Conservation (phyloP, 306 rosid species). For the Castanea crenata region DNA sequence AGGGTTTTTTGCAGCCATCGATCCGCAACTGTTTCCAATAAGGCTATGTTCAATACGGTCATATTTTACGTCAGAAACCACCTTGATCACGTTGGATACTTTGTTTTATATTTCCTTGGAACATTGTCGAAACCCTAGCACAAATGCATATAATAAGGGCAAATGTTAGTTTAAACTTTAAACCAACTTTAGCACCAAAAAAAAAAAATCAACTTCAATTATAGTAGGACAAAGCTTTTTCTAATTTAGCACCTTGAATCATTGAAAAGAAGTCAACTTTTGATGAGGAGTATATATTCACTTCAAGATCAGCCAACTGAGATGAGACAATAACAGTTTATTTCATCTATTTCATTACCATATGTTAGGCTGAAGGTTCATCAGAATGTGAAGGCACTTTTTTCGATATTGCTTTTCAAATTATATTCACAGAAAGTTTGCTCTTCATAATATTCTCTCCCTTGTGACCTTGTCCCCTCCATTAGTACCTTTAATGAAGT, state of each 20-base stretch:
- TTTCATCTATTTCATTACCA: background rate
- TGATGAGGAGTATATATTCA: background rate
- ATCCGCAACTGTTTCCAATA: too few relatives aligned
- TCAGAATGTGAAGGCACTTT: constrained; percentile 47
- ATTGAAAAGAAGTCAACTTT: background rate
- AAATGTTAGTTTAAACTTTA: background rate
- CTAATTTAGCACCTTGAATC: background rate
- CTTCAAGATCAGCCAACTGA: background rate
- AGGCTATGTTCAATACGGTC: too few relatives aligned
- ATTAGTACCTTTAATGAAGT: constrained; percentile 13
- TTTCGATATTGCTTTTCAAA: constrained; percentile 17
- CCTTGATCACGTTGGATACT: too few relatives aligned
- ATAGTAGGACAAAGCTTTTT: background rate
- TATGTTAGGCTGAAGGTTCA: constrained; percentile 31
- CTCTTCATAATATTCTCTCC: constrained; percentile 28
- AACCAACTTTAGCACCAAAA: background rate
- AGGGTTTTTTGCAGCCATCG: too few relatives aligned
- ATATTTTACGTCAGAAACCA: too few relatives aligned
- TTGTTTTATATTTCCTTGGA: too few relatives aligned
- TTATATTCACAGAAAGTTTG: constrained; percentile 26
- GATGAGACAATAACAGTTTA: constrained; percentile 14
- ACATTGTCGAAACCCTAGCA: too few relatives aligned
- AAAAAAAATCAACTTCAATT: background rate
- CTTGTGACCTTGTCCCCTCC: constrained; percentile 22
- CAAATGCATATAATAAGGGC: too few relatives aligned